Evolutionary conservation across 768 basidiomycete genomes (phyloP).

Genomic region (Mycena galericulata): DNA sequence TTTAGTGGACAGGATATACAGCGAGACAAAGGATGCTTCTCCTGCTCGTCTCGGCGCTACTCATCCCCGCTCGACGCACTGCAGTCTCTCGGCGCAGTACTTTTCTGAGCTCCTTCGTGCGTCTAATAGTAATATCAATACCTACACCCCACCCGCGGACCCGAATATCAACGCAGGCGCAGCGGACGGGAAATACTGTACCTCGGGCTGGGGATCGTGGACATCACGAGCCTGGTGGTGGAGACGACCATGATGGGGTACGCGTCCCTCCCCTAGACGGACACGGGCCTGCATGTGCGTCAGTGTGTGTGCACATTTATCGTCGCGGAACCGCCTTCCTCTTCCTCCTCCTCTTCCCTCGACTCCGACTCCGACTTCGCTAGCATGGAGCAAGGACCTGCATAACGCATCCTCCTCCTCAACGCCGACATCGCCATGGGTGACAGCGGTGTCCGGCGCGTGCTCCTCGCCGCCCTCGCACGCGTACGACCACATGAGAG

Average conservation of each 20-base stretch:
- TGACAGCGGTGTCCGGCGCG: conserved; percentile 78
- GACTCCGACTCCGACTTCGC: not conserved
- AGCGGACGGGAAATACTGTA: conserved; percentile 15
- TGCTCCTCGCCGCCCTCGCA: conserved; percentile 72
- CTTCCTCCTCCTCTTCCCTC: too few relatives aligned
- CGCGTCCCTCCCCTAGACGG: conserved; percentile 58
- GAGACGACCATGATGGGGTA: conserved; percentile 73
- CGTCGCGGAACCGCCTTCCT: conserved; percentile 51
- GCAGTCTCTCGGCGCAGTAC: conserved; percentile 7
- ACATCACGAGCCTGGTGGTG: conserved; percentile 55
- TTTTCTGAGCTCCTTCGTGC: not conserved
- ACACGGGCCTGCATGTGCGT: conserved; percentile 67
- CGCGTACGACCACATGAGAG: too few relatives aligned
- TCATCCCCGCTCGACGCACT: conserved; percentile 30
- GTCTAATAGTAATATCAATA: too few relatives aligned
- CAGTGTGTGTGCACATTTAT: conserved; percentile 66
- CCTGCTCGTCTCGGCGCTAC: conserved; percentile 17
- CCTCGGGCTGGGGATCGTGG: conserved; percentile 30
- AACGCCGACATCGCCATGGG: conserved; percentile 37
- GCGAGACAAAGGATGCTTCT: too few relatives aligned
- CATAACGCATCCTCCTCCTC: conserved; percentile 21
- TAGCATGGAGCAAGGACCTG: too few relatives aligned
- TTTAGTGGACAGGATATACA: too few relatives aligned
- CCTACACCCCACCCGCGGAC: too few relatives aligned
- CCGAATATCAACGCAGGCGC: not conserved